Percentiles rank a stretch among this genome's conserved stretches.
Evolutionary conservation across 1,284 basidiomycete species (phyloP).

Genomic region (Leccinum pachyderme): DNA sequence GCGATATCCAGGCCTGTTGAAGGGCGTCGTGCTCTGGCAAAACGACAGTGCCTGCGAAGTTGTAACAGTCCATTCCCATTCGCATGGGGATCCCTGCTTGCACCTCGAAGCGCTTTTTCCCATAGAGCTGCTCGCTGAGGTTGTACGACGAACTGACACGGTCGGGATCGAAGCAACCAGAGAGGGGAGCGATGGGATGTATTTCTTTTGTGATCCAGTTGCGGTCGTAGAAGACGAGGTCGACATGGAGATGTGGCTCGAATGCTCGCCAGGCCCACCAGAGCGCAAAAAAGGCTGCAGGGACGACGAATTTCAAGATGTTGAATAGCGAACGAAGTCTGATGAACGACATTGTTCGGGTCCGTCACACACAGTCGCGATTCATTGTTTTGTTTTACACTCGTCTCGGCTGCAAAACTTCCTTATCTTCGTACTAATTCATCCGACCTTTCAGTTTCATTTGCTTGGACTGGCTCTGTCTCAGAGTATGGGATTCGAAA

Average conservation of each 20-base stretch:
- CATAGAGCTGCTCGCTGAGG: slow-evolving; percentile 57
- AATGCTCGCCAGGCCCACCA: slow-evolving; percentile 41
- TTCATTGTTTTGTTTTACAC: too few relatives aligned
- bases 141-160: slow-evolving; percentile 69
- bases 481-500: not conserved
- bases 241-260: slow-evolving; percentile 83
- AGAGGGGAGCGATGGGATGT: slow-evolving; percentile 54
- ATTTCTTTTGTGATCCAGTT: slow-evolving; percentile 75
- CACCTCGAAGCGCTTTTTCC: slow-evolving; percentile 63
- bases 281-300: slow-evolving; percentile 32
- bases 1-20: slow-evolving; percentile 25
- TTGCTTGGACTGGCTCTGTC: too few relatives aligned
- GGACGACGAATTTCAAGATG: slow-evolving; percentile 30
- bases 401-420: too few relatives aligned
- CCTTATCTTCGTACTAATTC: too few relatives aligned
- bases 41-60: slow-evolving; percentile 77
- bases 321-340: slow-evolving; percentile 21
- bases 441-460: too few relatives aligned
- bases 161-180: slow-evolving; percentile 70
- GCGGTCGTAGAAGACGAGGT: slow-evolving; percentile 73
- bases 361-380: too few relatives aligned
- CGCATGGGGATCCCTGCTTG: slow-evolving; percentile 76
- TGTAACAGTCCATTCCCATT: slow-evolving; percentile 84
- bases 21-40: slow-evolving; percentile 15
- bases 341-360: not conserved